Conservation (phyloP, 306 rosid genomes). For the Prinsepia uniflora region DNA sequence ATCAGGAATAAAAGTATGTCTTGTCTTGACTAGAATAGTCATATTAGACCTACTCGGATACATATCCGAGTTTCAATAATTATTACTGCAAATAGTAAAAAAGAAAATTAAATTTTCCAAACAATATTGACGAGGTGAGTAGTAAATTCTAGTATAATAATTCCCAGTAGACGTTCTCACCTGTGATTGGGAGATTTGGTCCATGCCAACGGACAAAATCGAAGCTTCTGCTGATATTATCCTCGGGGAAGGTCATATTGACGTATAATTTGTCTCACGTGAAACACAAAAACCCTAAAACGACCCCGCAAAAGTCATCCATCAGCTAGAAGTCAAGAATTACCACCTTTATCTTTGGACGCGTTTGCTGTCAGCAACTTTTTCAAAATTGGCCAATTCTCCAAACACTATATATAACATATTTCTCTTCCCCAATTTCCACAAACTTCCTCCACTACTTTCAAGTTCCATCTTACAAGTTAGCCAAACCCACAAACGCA, state of each 20-base stretch:
- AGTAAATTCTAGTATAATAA: too few species aligned
- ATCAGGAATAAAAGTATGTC: too few species aligned
- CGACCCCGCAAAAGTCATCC: not conserved
- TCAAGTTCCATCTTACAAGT: too few species aligned
- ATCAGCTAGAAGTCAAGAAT: conserved; percentile 23
- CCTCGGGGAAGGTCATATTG: not conserved
- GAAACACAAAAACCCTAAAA: not conserved
- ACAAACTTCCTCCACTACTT: too few species aligned
- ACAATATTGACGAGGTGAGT: too few species aligned
- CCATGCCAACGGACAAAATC: not conserved
- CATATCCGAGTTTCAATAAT: too few species aligned
- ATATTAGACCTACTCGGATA: too few species aligned
- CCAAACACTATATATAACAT: conserved; percentile 10
- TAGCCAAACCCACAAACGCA: not conserved
- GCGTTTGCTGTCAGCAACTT: conserved; percentile 1
- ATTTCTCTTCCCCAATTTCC: not conserved
- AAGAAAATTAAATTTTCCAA: not conserved
- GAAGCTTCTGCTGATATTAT: conserved; percentile 5
- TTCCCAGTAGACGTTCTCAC: not conserved
- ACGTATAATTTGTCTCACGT: not conserved
- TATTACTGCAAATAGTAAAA: too few species aligned
- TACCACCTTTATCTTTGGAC: not conserved
- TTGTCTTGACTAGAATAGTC: too few species aligned
- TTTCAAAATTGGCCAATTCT: not conserved
- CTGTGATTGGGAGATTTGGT: not conserved